Evolutionary conservation across 192 early-diverging fungal species (phyloP).

Genomic region (Rhizophagus sp.): DNA sequence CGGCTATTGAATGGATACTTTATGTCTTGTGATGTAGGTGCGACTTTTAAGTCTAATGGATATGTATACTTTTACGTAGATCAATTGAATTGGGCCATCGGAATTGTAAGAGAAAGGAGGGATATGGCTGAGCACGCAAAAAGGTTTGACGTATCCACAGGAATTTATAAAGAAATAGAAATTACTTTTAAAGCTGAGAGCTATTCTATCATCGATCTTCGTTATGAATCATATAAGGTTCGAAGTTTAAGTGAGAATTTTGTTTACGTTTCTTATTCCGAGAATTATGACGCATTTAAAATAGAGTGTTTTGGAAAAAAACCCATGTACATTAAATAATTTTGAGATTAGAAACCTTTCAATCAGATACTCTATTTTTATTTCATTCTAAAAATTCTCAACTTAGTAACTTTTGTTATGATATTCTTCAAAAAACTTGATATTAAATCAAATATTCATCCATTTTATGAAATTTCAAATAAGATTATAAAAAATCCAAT

Average conservation of each 20-base stretch:
- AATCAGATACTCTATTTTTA: too few species aligned
- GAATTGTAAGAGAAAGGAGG: background rate
- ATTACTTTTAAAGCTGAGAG: background rate
- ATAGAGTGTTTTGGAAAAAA: conserved; percentile 17
- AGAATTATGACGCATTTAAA: conserved; percentile 12
- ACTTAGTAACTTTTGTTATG: too few species aligned
- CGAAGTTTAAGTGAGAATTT: conserved; percentile 19
- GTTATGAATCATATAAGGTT: conserved; percentile 18
- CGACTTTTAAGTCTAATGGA: too few species aligned
- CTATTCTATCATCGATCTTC: conserved; percentile 21
- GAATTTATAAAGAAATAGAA: background rate
- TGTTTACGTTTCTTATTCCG: background rate
- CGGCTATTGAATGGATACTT: too few species aligned
- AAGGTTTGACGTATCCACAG: too few species aligned
- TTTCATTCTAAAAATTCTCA: too few species aligned
- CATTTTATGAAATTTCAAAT: too few species aligned
- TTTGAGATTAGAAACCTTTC: too few species aligned
- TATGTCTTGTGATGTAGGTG: too few species aligned
- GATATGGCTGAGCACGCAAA: background rate
- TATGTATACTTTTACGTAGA: conserved; percentile 16
- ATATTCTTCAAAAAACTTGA: too few species aligned
- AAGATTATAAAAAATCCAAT: too few species aligned
- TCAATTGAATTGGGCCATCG: background rate
- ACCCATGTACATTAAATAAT: background rate
- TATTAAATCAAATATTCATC: too few species aligned